Base-by-base conservation (phyloP, 371 early-diverging fungal species). In the Mucor sp. region DNA sequence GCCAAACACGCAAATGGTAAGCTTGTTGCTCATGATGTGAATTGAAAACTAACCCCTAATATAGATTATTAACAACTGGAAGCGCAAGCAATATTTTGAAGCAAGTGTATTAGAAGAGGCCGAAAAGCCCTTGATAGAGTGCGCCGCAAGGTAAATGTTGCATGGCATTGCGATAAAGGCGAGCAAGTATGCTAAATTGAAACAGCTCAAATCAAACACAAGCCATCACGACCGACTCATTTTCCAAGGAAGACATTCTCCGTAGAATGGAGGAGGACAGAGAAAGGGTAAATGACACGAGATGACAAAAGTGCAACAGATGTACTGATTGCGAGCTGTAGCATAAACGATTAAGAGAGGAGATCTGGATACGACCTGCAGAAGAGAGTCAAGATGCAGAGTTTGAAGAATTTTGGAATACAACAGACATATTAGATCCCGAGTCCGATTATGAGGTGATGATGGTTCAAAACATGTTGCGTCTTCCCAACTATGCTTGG, bases 231-330 rank as follows among this genome's bases (percentile, higher is more conserved):
- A 57, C 48, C 15, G 81, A 83, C 43, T 79, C 81, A 60, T 79
- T 87, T 70, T 74, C 85, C 17, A 85, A 83, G 62, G 79, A 86
- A 55, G 92, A 93, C 50, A 90, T 93, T 17, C 56, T 91, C 62
- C 79, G 83, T 48, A 83, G 92, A 30, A 92, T 93, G 79, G 93
- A 93, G 64, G 92, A 93, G 69, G 93, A 93, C 65, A 80, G 93
- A 61, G 92, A 93, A 69, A 80, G 91, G 65, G 82, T 82, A 74
- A 72, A 68, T 33, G 8, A 23, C 19, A 27, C 8, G 25, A 35
- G 56, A 30, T 6, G 8, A 27, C 23, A 0, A 4, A 32, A 47
- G 14, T 56, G 30, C 15, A 32, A 5, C 3, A 62, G 1, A 35
- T 0, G 4, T 50, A 39, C 15, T 21, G n/a, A 23, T 7, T 7